phyloP scores from a whole-genome alignment of 2,329 filamentous ascomycete genomes.

The Trichoderma breve region DNA sequence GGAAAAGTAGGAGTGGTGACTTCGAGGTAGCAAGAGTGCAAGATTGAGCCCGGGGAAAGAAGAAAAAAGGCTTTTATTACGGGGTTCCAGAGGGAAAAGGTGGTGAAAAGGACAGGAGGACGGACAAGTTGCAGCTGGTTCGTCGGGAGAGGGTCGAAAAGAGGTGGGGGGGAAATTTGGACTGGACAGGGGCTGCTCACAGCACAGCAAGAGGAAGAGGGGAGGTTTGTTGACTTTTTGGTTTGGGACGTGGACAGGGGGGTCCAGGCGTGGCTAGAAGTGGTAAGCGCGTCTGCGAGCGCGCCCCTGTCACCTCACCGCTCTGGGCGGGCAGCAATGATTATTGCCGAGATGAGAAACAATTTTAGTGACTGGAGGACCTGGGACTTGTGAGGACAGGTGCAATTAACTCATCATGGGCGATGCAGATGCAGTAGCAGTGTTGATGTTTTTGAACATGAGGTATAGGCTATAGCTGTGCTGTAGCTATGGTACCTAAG shows the following conservation, averaged over 20 bases:
- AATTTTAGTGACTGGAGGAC: not conserved
- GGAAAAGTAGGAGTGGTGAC: slow-evolving; percentile 31
- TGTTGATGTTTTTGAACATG: not conserved
- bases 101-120: slow-evolving; percentile 27
- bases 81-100: slow-evolving; percentile 23
- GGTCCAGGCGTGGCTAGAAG: slow-evolving; percentile 32
- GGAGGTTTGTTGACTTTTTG: slow-evolving; percentile 41
- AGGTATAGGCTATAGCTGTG: too few relatives aligned
- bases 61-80: slow-evolving; percentile 27
- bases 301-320: slow-evolving; percentile 24
- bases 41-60: slow-evolving; percentile 27
- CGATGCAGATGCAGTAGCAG: not conserved
- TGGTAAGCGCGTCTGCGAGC: slow-evolving; percentile 36
- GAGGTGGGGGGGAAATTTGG: slow-evolving; percentile 47
- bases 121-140: slow-evolving; percentile 23
- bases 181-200: slow-evolving; percentile 32
- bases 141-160: slow-evolving; percentile 33
- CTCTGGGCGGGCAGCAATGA: slow-evolving; percentile 17
- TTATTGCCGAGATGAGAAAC: slow-evolving; percentile 13
- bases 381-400: too few relatives aligned
- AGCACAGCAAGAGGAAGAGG: slow-evolving; percentile 19
- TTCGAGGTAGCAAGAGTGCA: slow-evolving; percentile 29
- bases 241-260: not conserved
- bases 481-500: not conserved
- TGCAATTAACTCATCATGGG: too few relatives aligned